phyloP scores from a whole-genome alignment of 108 stramenopile genomes.

The Conticribra guillardii region DNA sequence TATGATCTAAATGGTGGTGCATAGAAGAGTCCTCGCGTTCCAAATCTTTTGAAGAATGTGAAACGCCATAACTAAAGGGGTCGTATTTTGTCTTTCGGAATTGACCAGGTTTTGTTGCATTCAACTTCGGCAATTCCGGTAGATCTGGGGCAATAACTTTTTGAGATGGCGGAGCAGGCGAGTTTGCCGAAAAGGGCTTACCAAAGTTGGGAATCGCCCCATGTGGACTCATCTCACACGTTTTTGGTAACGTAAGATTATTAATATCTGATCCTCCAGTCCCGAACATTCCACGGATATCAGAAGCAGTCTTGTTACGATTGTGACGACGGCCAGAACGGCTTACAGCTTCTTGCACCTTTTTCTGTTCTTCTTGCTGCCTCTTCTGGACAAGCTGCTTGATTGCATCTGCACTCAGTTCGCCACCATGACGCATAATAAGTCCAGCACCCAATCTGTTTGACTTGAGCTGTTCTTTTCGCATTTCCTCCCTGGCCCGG shows the following conservation, averaged over 20 bases:
- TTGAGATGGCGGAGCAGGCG: not conserved
- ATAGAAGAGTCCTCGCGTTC: slow-evolving; percentile 4
- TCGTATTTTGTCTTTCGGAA: slow-evolving; percentile 72
- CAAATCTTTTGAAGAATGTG: not conserved
- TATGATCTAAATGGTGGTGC: slow-evolving; percentile 15
- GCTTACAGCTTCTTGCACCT: slow-evolving; percentile 45
- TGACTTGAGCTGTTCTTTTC: slow-evolving; percentile 37
- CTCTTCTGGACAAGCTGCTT: slow-evolving; percentile 45
- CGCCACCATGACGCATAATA: slow-evolving; percentile 59
- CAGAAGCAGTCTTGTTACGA: slow-evolving; percentile 52
- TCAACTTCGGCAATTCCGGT: slow-evolving; percentile 44
- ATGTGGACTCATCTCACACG: slow-evolving; percentile 8
- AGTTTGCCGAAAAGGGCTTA: not conserved
- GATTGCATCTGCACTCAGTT: slow-evolving; percentile 49
- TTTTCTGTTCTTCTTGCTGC: slow-evolving; percentile 46
- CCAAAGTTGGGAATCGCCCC: slow-evolving; percentile 31
- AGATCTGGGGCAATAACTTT: slow-evolving; percentile 27
- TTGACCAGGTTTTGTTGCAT: slow-evolving; percentile 78
- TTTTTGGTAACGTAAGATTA: slow-evolving; percentile 32
- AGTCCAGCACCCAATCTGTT: slow-evolving; percentile 45
- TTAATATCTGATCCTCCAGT: slow-evolving; percentile 26
- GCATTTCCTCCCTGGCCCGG: slow-evolving; percentile 52
- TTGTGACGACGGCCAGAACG: slow-evolving; percentile 45
- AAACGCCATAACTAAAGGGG: slow-evolving; percentile 62
- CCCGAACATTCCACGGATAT: slow-evolving; percentile 57